These are phyloP conservation scores for Ceratobasidium sp. DNA, from an alignment of 1,284 basidiomycete genomes.

Conservation along the genomic window DNA sequence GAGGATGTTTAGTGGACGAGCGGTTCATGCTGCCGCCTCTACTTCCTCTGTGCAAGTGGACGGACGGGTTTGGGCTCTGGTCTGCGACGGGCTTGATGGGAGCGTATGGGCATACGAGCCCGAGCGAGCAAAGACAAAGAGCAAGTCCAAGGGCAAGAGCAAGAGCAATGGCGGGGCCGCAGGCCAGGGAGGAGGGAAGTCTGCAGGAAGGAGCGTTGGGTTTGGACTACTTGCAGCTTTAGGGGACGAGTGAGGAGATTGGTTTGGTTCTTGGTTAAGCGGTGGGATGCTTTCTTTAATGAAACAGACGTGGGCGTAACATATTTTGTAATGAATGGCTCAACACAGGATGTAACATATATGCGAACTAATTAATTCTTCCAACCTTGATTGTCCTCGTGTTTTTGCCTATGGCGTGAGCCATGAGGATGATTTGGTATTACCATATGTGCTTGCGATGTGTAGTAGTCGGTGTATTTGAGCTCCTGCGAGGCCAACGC, in stretches of 20 bases:
- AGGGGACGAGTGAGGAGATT: slow-evolving; percentile 44
- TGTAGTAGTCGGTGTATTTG: too few species aligned
- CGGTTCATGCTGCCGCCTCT: slow-evolving; percentile 59
- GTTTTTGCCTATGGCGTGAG: too few species aligned
- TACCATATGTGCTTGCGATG: too few species aligned
- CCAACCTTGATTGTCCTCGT: too few species aligned
- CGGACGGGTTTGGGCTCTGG: slow-evolving; percentile 61
- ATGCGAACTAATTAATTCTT: neutral
- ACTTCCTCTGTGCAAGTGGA: slow-evolving; percentile 28
- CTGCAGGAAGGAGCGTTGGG: slow-evolving; percentile 39
- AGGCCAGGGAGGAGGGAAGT: neutral
- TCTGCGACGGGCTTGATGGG: slow-evolving; percentile 61
- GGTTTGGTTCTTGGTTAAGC: too few species aligned
- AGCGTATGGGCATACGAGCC: slow-evolving; percentile 54
- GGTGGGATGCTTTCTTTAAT: neutral
- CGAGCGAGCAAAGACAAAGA: slow-evolving; percentile 52
- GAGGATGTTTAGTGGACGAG: slow-evolving; percentile 65
- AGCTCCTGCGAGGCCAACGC: too few species aligned
- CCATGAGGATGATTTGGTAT: too few species aligned
- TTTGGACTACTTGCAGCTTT: slow-evolving; percentile 52
- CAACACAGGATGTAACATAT: neutral
- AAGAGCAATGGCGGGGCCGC: slow-evolving; percentile 48
- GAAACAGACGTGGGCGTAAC: neutral
- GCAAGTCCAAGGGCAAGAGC: slow-evolving; percentile 52
- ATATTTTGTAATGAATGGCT: slow-evolving; percentile 16